Evolutionary conservation across 345 rosid species (phyloP).

Genomic region (Zanthoxylum bungeanum): DNA sequence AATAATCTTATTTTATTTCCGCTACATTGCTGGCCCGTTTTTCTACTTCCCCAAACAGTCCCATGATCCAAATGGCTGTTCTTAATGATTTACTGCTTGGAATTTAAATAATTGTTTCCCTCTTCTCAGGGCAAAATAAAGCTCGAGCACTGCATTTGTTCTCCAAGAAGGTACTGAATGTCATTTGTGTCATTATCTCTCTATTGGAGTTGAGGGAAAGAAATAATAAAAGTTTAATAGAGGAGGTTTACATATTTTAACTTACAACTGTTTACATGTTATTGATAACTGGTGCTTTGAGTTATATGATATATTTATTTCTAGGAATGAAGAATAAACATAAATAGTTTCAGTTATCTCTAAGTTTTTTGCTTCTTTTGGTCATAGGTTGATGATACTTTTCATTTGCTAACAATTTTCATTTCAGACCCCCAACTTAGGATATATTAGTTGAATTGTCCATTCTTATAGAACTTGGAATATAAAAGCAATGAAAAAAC

Average conservation of each 20-base stretch:
- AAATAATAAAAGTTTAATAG: background rate
- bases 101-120: background rate
- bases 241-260: background rate
- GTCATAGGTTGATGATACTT: no score
- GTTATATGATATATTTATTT: no score
- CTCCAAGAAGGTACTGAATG: background rate
- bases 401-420: no score
- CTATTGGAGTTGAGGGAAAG: background rate
- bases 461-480: no score
- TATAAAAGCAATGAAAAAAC: no score
- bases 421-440: no score
- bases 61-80: no score
- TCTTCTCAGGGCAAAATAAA: constrained; percentile 16
- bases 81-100: no score
- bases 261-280: background rate
- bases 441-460: no score
- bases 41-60: background rate
- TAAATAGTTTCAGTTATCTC: background rate
- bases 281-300: background rate
- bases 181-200: background rate
- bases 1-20: no score
- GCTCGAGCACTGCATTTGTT: background rate
- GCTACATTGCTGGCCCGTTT: background rate
- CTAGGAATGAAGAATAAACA: background rate
- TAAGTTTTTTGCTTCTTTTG: no score